Evolutionary conservation across 1,284 basidiomycete genomes (phyloP).

Genomic region (Moesziomyces globuligerus): DNA sequence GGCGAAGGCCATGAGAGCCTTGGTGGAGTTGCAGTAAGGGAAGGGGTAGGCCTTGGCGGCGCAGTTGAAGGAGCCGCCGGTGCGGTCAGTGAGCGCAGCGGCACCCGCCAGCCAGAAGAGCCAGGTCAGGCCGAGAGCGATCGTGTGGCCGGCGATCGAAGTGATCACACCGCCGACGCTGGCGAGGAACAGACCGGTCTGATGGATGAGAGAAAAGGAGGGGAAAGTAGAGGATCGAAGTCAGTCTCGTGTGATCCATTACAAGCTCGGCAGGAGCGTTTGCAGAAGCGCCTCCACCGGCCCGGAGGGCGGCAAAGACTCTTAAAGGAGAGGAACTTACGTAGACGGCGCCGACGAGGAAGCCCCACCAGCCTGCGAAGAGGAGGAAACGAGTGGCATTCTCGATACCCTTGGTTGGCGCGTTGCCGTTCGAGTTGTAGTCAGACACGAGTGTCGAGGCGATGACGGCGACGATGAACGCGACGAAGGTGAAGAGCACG

Average conservation of each 20-base stretch:
- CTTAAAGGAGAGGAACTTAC: conserved; percentile 39
- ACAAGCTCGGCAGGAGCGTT: too few species aligned
- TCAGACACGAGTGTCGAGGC: conserved; percentile 56
- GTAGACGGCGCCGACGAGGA: conserved; percentile 59
- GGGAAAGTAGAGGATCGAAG: background rate
- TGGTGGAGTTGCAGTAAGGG: conserved; percentile 60
- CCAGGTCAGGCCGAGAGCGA: conserved; percentile 62
- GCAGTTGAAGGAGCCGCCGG: conserved; percentile 45
- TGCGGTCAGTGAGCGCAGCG: conserved; percentile 56
- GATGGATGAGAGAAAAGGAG: background rate
- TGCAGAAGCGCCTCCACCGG: too few species aligned
- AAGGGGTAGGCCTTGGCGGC: conserved; percentile 23
- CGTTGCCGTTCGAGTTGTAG: conserved; percentile 61
- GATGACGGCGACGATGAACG: conserved; percentile 64
- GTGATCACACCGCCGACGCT: conserved; percentile 63
- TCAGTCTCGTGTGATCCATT: conserved; percentile 8
- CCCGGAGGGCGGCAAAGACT: too few species aligned
- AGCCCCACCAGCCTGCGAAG: conserved; percentile 65
- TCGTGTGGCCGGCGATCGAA: conserved; percentile 64
- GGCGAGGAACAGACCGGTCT: conserved; percentile 63
- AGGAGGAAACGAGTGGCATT: conserved; percentile 59
- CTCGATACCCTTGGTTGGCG: conserved; percentile 34
- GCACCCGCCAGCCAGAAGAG: conserved; percentile 63
- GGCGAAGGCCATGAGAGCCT: conserved; percentile 63
- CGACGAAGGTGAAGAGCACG: conserved; percentile 51